Conservation (phyloP, 2,329 filamentous ascomycete genomes). For the Sarocladium kiliense region DNA sequence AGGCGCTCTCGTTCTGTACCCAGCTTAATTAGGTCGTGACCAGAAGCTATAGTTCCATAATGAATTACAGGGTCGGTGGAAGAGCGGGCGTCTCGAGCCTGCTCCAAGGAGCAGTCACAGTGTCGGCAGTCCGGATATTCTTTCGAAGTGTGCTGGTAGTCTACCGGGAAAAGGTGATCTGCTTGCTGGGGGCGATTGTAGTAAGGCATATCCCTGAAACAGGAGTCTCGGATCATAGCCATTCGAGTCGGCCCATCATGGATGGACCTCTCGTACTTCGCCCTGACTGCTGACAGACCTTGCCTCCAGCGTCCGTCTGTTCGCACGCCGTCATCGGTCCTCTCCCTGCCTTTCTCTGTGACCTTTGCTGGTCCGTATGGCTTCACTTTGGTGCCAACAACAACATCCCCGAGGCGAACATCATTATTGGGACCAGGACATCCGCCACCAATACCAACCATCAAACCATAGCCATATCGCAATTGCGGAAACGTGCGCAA, state of each 20-base stretch:
- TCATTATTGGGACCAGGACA: constrained; percentile 23
- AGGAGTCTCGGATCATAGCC: background rate
- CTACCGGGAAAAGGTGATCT: background rate
- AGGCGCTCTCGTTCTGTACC: background rate
- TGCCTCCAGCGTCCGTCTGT: background rate
- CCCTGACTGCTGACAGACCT: background rate
- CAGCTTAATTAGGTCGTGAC: constrained; percentile 13
- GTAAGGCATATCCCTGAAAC: background rate
- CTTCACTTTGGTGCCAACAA: constrained; percentile 10
- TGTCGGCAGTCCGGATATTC: background rate
- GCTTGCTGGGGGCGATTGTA: background rate
- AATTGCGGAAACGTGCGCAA: constrained; percentile 23
- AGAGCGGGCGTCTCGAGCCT: background rate
- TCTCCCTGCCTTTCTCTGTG: background rate
- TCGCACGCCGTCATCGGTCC: background rate
- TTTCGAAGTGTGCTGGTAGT: background rate
- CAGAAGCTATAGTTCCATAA: constrained; percentile 15
- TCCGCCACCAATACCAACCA: constrained; percentile 30
- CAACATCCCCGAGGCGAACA: constrained; percentile 13
- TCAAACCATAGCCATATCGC: constrained; percentile 20
- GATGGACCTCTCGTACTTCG: background rate
- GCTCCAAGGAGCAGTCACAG: background rate
- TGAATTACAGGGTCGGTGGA: constrained; percentile 8
- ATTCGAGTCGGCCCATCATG: background rate
- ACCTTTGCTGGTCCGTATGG: background rate